Conservation (phyloP, 176 grass and related monocot species). For the Aegilops umbellulata region DNA sequence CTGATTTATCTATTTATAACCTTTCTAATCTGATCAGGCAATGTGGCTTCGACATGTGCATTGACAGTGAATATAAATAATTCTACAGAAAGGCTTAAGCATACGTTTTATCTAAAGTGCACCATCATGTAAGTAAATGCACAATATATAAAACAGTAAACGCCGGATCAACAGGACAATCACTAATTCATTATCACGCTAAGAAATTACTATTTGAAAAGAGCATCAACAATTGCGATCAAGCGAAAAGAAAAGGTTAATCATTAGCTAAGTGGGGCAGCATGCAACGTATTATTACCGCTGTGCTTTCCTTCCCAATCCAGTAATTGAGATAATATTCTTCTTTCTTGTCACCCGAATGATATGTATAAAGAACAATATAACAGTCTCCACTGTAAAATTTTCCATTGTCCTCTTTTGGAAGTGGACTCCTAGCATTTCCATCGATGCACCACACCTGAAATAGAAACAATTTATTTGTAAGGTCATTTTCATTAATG, state of each 20-base stretch:
- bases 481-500: not conserved
- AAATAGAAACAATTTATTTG: constrained; percentile 10
- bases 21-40: not conserved
- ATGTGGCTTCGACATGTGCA: not conserved
- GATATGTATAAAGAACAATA: constrained; percentile 85
- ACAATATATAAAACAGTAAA: not conserved
- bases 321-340: constrained; percentile 85
- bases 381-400: constrained; percentile 95
- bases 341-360: constrained; percentile 95
- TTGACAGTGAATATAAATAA: not conserved
- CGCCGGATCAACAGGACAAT: not conserved
- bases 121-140: not conserved
- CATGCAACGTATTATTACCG: constrained; percentile 57
- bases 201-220: not conserved
- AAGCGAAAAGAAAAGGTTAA: not conserved
- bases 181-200: not conserved
- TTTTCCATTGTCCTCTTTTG: constrained; percentile 91
- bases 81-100: not conserved
- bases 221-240: constrained; percentile 9
- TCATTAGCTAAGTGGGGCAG: not conserved
- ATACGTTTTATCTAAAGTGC: constrained; percentile 1
- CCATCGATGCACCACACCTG: constrained; percentile 86
- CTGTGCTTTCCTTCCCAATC: constrained; percentile 83
- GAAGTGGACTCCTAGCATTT: constrained; percentile 62
- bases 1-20: not conserved